Evolutionary conservation across 345 rosid species (phyloP), one percentile per base, ranked within the genome.

Genomic region (Zanthoxylum bungeanum): DNA sequence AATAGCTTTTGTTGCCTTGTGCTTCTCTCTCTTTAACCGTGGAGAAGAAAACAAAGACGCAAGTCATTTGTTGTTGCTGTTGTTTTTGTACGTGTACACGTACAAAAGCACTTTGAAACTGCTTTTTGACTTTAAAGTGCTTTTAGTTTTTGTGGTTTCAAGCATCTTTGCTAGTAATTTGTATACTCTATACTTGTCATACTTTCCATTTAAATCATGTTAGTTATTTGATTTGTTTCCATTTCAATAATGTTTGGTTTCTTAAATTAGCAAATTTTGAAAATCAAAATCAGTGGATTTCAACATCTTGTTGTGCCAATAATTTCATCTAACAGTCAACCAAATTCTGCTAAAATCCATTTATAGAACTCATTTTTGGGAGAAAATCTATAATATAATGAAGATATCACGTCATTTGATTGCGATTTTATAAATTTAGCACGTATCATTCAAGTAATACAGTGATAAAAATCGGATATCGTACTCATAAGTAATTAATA

Each of bases 1-100:
- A 36, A 39, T 52, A 62, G 28, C 24, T 42, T 70, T 59, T 67
- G 30, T 61, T 36, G 49, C 19, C 42, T 63, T 72, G 42, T 60
- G 24, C 31, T 53, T 3, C 7, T 59, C 33, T 67, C 27, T 22
- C 57, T 70, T 63, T 83, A 73, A 76, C 57, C 39, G 46, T 42
- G 84, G 79, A 68, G 83, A 73, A 76, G 80, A 65, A 58, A 60
- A 73, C 81, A 56, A 73, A 46, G 73, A 36, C 27, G 52, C 4
- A 8, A 10, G n/a, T 24, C 66, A 44, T 60, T 72, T 60, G 67
- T 68, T 44, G 14, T 16, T 28, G 52, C 3, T 14, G 17, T 39
- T 5, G 19, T 46, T 0, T 3, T n/a, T 19, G 27, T 5, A 12
- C 46, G 56, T 10, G 10, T 31, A 25, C 3, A 30, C 7, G 10